Conservation (phyloP, 2,329 filamentous ascomycete species). For the Aciculosporium take region DNA sequence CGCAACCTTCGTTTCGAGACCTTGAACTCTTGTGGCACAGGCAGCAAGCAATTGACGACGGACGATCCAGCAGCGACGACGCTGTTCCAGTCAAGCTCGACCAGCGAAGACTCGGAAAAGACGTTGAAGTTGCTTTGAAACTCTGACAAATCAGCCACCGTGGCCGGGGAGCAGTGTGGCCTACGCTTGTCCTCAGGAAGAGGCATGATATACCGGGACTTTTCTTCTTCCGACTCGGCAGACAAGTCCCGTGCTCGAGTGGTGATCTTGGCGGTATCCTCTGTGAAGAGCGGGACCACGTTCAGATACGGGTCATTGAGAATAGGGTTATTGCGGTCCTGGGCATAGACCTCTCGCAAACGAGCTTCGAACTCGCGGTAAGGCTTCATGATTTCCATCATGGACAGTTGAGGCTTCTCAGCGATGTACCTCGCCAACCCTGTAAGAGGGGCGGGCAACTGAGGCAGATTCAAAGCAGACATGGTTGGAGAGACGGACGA, state of each 20-base stretch:
- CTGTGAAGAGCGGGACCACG: conserved; percentile 50
- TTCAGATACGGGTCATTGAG: conserved; percentile 46
- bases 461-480: conserved; percentile 25
- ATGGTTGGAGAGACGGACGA: conserved; percentile 13
- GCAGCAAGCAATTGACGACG: conserved; percentile 64
- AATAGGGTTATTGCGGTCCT: conserved; percentile 45
- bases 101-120: conserved; percentile 66
- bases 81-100: conserved; percentile 68
- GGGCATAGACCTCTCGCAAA: conserved; percentile 54
- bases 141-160: conserved; percentile 51
- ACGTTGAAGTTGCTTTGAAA: conserved; percentile 69
- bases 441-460: conserved; percentile 31
- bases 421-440: conserved; percentile 39
- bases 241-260: conserved; percentile 47
- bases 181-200: conserved; percentile 49
- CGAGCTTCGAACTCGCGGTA: conserved; percentile 54
- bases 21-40: conserved; percentile 48
- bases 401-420: conserved; percentile 35
- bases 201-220: conserved; percentile 55
- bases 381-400: conserved; percentile 46
- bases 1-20: conserved; percentile 48
- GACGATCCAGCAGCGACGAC: conserved; percentile 70
- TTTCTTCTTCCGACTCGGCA: conserved; percentile 44
- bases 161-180: conserved; percentile 46
- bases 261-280: conserved; percentile 40